phyloP scores from a whole-genome alignment of 2,329 filamentous ascomycete species.

The Fusarium buxicola region DNA sequence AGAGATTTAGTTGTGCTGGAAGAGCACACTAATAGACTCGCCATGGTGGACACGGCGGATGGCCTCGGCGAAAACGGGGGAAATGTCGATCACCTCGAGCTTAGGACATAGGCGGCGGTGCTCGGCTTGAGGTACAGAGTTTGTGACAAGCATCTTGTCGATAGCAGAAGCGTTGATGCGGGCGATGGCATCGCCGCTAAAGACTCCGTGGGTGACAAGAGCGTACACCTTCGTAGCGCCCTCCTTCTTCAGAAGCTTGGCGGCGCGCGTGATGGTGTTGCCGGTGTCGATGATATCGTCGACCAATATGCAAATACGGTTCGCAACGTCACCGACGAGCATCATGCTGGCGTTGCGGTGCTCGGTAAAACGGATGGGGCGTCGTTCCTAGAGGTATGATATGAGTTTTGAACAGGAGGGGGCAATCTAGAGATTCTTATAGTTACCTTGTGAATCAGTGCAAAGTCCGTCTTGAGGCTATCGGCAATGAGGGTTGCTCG shows the following conservation, averaged over 20 bases:
- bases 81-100: slow-evolving; percentile 89
- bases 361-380: slow-evolving; percentile 87
- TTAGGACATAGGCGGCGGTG: slow-evolving; percentile 84
- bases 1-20: slow-evolving; percentile 57
- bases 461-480: slow-evolving; percentile 92
- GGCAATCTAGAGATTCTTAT: slow-evolving; percentile 35
- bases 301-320: slow-evolving; percentile 87
- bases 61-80: slow-evolving; percentile 92
- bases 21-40: slow-evolving; percentile 96
- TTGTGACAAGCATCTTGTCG: slow-evolving; percentile 95
- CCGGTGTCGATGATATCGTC: slow-evolving; percentile 96
- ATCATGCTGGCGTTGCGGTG: slow-evolving; percentile 95
- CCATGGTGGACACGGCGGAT: slow-evolving; percentile 97
- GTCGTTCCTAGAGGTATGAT: slow-evolving; percentile 74
- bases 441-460: slow-evolving; percentile 91
- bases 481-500: slow-evolving; percentile 95
- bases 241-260: slow-evolving; percentile 96
- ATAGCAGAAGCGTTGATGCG: slow-evolving; percentile 93
- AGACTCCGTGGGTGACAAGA: slow-evolving; percentile 91
- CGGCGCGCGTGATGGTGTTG: slow-evolving; percentile 96
- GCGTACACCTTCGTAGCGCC: slow-evolving; percentile 93
- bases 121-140: slow-evolving; percentile 90
- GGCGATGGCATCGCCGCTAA: slow-evolving; percentile 94
- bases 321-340: slow-evolving; percentile 87
- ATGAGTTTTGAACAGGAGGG: slow-evolving; percentile 52